Evolutionary conservation across 306 rosid genomes (phyloP).

Genomic region (Alnus rubra): DNA sequence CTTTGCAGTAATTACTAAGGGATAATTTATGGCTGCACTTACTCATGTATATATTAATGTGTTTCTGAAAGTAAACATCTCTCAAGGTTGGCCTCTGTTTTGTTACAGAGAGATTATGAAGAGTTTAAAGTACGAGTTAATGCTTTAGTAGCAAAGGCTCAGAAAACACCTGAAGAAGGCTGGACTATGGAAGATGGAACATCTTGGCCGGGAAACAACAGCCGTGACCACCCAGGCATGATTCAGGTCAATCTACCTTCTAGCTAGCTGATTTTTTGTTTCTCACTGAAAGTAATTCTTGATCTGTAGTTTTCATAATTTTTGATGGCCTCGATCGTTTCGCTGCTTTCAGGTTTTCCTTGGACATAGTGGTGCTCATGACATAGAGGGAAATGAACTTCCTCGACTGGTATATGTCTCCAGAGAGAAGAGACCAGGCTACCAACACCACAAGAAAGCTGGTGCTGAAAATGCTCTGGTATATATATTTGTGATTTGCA

Average conservation of each 20-base stretch:
- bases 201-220: constrained; percentile 94
- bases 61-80: constrained; percentile 15
- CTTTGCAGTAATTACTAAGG: too few species aligned
- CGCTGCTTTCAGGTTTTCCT: constrained; percentile 76
- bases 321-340: neutral
- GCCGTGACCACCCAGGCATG: constrained; percentile 99
- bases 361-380: constrained; percentile 85
- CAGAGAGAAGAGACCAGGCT: constrained; percentile 97
- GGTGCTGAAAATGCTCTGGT: constrained; percentile 99
- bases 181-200: constrained; percentile 99
- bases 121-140: constrained; percentile 88
- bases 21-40: neutral
- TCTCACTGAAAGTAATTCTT: too few species aligned
- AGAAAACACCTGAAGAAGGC: constrained; percentile 97
- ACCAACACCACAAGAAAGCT: constrained; percentile 98
- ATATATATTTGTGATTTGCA: constrained; percentile 17
- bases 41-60: neutral
- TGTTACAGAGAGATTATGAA: constrained; percentile 85
- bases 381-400: constrained; percentile 84
- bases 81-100: constrained; percentile 13
- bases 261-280: too few species aligned
- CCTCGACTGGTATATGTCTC: constrained; percentile 97
- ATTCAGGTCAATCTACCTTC: constrained; percentile 66
- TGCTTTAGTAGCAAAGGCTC: constrained; percentile 96
- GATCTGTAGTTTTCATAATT: neutral